Evolutionary conservation across 2,329 filamentous ascomycete species (phyloP).

Genomic region (Trichoderma sp.): DNA sequence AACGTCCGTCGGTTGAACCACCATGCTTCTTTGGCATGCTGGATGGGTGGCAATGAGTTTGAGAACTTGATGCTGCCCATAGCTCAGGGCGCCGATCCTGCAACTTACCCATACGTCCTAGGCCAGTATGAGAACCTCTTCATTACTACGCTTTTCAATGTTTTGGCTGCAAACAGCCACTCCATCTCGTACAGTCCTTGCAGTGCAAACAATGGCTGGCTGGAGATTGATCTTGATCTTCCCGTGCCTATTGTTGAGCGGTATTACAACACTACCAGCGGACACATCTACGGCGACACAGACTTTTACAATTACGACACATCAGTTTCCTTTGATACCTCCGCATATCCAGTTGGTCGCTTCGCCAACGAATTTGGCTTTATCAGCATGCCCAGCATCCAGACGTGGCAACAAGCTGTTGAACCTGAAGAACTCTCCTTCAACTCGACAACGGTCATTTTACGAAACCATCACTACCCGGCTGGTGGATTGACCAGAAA

Average conservation of each 20-base stretch:
- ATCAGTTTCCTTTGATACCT: conserved; percentile 50
- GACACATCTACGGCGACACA: conserved; percentile 57
- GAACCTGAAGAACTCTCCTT: conserved; percentile 51
- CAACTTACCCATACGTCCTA: conserved; percentile 34
- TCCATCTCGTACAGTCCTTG: conserved; percentile 61
- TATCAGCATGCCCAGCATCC: conserved; percentile 59
- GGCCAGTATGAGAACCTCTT: conserved; percentile 58
- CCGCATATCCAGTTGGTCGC: conserved; percentile 54
- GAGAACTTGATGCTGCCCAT: conserved; percentile 51
- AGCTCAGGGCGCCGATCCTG: conserved; percentile 40
- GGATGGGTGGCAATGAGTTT: conserved; percentile 59
- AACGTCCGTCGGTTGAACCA: conserved; percentile 61
- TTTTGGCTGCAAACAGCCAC: conserved; percentile 55
- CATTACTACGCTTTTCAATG: conserved; percentile 51
- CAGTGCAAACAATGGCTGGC: conserved; percentile 57
- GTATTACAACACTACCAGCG: conserved; percentile 51
- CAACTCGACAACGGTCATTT: conserved; percentile 53
- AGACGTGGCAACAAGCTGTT: conserved; percentile 56
- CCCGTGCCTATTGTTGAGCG: conserved; percentile 53
- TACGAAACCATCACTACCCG: conserved; percentile 57
- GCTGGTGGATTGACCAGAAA: conserved; percentile 21
- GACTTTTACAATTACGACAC: conserved; percentile 60
- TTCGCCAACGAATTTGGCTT: conserved; percentile 65
- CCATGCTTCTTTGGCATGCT: conserved; percentile 54
- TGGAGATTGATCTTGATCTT: conserved; percentile 49